Evolutionary conservation across 768 basidiomycete species (phyloP), one percentile per base, ranked within the genome.

Genomic region (Suillus paluster): DNA sequence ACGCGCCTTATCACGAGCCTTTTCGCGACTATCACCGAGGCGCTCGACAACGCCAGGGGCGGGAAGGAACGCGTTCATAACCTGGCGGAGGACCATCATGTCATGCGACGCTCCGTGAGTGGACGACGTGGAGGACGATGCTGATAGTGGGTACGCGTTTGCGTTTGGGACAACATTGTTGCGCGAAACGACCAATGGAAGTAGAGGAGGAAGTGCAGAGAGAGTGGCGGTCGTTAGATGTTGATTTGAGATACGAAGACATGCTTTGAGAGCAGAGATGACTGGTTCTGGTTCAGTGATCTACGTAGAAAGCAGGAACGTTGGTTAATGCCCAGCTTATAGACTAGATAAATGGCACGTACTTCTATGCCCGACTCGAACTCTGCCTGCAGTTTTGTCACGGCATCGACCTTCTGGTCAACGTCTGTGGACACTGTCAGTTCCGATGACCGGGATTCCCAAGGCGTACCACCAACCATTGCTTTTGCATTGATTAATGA

Each of bases 201-300:
- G 81, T 59, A 91, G 78, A 10, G 86, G 79, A 17, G 88, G 88
- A 41, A 95, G 77, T 36, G 85, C 86, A 61, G 85, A 82, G 67
- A 95, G 79, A 34, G 92, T 88, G 39, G 94, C 93, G 59, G 86
- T 87, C 9, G 88, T 85, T 44, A 96, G 79, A 68, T 94, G 92
- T 70, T 92, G 87, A 77, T 95, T 94, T 50, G 92, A 83, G 48
- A 87, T 87, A 67, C 91, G 86, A 67, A 95, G 83, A 67, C 87
- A 92, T 41, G 87, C 69, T 74, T 91, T 94, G 71, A 96, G 81
- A 42, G 83, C 79, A 61, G 79, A 78, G 63, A 95, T 83, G 70
- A 95, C 79, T 42, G 80, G 77, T 69, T 95, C 94, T 9, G 87
- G 74, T 70, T 94, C 92, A 30, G 82, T 71, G 59, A 95, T 84